Evolutionary conservation across 768 basidiomycete genomes (phyloP).

Genomic region (Lactifluus pinguis): DNA sequence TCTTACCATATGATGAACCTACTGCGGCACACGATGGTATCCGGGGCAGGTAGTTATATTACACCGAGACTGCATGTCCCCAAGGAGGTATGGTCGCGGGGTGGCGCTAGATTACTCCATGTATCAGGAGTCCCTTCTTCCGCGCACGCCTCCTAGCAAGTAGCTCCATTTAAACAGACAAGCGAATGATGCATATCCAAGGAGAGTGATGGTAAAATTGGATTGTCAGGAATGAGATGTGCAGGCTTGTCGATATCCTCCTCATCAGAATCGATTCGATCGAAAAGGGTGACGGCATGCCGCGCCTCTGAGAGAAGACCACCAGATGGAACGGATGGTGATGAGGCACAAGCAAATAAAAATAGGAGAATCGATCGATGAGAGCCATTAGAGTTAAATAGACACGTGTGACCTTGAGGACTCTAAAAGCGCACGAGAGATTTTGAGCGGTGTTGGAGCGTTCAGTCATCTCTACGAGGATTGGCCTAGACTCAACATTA

Average conservation of each 20-base stretch:
- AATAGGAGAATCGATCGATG: conserved; percentile 45
- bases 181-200: background rate
- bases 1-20: conserved; percentile 89
- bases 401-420: conserved; percentile 37
- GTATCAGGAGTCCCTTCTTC: conserved; percentile 5
- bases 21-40: conserved; percentile 68
- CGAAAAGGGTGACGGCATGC: conserved; percentile 52
- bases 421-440: conserved; percentile 1
- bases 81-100: conserved; percentile 84
- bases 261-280: conserved; percentile 55
- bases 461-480: background rate
- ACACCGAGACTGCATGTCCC: conserved; percentile 83
- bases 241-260: conserved; percentile 56
- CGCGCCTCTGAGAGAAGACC: conserved; percentile 50
- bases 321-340: background rate
- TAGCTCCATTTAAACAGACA: conserved; percentile 3
- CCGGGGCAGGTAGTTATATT: conserved; percentile 77
- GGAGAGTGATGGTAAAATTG: background rate
- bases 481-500: background rate
- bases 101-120: conserved; percentile 76
- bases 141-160: background rate
- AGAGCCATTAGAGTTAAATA: conserved; percentile 17
- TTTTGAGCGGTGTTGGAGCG: background rate
- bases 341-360: background rate
- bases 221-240: conserved; percentile 10